Conservation (phyloP, 306 rosid genomes). For the Pterocarpus santalinus region DNA sequence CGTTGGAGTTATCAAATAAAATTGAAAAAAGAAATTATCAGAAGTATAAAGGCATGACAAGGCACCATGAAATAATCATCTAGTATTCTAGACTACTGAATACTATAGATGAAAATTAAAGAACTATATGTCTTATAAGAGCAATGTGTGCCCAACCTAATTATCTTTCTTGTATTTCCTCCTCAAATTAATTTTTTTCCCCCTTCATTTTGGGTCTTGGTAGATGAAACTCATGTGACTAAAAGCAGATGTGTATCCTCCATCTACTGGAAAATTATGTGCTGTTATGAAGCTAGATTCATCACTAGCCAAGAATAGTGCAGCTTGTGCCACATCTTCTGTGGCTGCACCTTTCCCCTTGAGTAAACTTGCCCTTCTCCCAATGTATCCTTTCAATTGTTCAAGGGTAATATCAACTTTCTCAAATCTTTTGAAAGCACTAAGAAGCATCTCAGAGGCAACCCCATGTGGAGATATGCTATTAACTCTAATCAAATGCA, state of each 20-base stretch:
- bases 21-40: not conserved
- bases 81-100: not conserved
- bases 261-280: conserved; percentile 78
- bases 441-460: conserved; percentile 75
- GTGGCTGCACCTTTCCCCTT: conserved; percentile 60
- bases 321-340: conserved; percentile 80
- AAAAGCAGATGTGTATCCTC: conserved; percentile 75
- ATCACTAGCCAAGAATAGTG: conserved; percentile 71
- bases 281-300: conserved; percentile 76
- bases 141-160: not conserved
- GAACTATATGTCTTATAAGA: not conserved
- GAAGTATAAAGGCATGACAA: not conserved
- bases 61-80: not conserved
- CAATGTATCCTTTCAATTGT: conserved; percentile 54
- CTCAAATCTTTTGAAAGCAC: conserved; percentile 52
- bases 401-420: conserved; percentile 57
- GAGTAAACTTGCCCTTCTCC: conserved; percentile 67
- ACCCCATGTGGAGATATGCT: conserved; percentile 84
- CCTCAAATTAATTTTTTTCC: not conserved
- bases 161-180: not conserved
- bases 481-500: conserved; percentile 78
- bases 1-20: not conserved
- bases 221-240: conserved; percentile 63
- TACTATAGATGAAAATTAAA: not conserved
- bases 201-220: conserved; percentile 43